phyloP scores from a whole-genome alignment of 208 protist species.

The Acanthamoeba royreba region DNA sequence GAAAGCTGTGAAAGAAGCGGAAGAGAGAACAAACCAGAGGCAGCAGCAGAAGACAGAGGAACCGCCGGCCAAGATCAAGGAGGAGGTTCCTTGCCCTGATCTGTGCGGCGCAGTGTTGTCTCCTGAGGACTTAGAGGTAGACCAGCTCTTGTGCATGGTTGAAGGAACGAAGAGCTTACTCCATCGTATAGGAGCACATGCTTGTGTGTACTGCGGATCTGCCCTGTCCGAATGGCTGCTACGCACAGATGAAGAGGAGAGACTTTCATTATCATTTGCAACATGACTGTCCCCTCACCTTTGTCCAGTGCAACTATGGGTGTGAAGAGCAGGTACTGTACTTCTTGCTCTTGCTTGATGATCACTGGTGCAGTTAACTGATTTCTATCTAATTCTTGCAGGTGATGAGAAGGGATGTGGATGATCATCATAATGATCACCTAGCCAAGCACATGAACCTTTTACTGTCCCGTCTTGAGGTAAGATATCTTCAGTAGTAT shows the following conservation, averaged over 20 bases:
- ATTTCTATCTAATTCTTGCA: neutral
- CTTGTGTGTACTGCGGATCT: neutral
- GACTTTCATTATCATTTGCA: neutral
- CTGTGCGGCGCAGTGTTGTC: neutral
- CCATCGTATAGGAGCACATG: neutral
- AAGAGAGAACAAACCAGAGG: neutral
- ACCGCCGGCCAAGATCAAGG: neutral
- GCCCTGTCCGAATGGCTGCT: neutral
- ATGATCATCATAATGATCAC: neutral
- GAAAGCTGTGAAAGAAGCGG: neutral
- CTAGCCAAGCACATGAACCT: neutral
- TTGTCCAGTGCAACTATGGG: neutral
- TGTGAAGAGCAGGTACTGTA: neutral
- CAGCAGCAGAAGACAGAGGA: too few species aligned
- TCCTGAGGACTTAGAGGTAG: neutral
- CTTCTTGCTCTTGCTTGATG: neutral
- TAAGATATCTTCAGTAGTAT: too few species aligned
- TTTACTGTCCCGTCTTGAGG: neutral
- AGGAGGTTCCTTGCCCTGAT: neutral
- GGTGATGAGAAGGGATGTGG: neutral
- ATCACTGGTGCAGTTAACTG: too few species aligned
- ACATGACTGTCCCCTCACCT: neutral
- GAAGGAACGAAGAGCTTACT: neutral
- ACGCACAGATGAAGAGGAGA: neutral
- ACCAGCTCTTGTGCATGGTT: neutral